phyloP scores from a whole-genome alignment of 441 rosid species.

The Mallotus repandus region DNA sequence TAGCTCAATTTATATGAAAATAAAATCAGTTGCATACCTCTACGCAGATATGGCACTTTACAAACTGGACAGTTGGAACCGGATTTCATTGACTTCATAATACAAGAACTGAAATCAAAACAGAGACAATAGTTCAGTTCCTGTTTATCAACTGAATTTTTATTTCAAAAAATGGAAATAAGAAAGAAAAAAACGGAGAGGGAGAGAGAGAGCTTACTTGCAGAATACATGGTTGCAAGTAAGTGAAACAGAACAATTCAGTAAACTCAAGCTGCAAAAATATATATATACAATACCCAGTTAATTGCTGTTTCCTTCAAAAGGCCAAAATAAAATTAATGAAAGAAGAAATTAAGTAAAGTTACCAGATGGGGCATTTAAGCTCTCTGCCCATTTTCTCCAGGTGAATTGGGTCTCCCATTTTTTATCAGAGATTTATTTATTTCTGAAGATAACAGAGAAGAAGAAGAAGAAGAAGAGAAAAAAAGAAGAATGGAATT shows the following conservation, averaged over 20 bases:
- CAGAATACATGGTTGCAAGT: slow-evolving; percentile 88
- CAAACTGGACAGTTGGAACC: slow-evolving; percentile 78
- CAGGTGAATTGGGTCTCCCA: slow-evolving; percentile 65
- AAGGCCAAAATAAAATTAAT: no score
- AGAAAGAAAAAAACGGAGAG: background rate
- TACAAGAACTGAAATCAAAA: slow-evolving; percentile 54
- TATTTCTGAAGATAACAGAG: background rate
- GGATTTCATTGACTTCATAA: slow-evolving; percentile 71
- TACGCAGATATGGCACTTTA: slow-evolving; percentile 66
- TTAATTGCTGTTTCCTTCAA: no score
- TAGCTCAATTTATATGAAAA: background rate
- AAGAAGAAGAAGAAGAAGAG: background rate
- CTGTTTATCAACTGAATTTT: background rate
- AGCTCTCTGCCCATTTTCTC: slow-evolving; percentile 95
- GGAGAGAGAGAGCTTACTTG: slow-evolving; percentile 52
- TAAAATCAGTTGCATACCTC: slow-evolving; percentile 45
- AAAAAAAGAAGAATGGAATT: background rate
- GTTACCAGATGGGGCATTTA: slow-evolving; percentile 91
- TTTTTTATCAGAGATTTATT: slow-evolving; percentile 11
- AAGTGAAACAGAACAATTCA: slow-evolving; percentile 64
- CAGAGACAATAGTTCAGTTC: background rate
- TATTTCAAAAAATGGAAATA: background rate
- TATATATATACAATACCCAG: no score
- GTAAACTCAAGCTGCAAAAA: slow-evolving; percentile 68
- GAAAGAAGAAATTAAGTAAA: background rate